Percentiles rank a stretch among this genome's conserved stretches.
Evolutionary conservation across 1,284 basidiomycete species (phyloP).

Genomic region (Anthracocystis walkeri): DNA sequence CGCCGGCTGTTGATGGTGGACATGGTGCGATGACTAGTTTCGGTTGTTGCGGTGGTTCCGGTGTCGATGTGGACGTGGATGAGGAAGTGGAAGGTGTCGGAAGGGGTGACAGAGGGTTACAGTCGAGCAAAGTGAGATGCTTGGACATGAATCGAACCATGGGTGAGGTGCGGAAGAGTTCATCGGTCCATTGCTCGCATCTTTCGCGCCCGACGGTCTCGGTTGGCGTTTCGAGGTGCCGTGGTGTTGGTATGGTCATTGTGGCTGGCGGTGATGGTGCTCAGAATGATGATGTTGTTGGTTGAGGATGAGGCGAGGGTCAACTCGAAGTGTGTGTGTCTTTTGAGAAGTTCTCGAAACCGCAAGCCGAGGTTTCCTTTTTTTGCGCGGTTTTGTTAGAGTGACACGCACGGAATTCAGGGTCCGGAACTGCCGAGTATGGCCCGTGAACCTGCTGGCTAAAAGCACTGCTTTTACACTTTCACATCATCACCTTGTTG

Average conservation of each 20-base stretch:
- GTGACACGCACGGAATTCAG: not conserved
- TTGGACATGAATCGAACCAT: conserved; percentile 69
- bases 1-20: conserved; percentile 58
- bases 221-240: conserved; percentile 42
- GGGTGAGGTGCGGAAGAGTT: conserved; percentile 64
- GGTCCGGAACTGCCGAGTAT: conserved; percentile 6
- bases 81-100: not conserved
- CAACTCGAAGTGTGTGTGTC: not conserved
- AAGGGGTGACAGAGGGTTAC: conserved; percentile 50
- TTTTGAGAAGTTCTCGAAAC: not conserved
- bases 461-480: not conserved
- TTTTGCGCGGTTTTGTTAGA: conserved; percentile 4
- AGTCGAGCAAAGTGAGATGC: conserved; percentile 63
- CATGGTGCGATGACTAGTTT: conserved; percentile 62
- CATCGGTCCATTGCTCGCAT: conserved; percentile 63
- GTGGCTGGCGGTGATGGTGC: not conserved
- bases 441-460: conserved; percentile 8
- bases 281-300: conserved; percentile 6
- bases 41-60: conserved; percentile 17
- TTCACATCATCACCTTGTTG: not conserved
- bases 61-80: not conserved
- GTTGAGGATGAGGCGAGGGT: not conserved
- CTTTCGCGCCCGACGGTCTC: conserved; percentile 47
- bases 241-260: conserved; percentile 33
- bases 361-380: not conserved